Percentiles rank a stretch among this genome's conserved stretches.
These are phyloP conservation scores for Populus hybrid DNA, from an alignment of 441 rosid species.

Conservation along the genomic window DNA sequence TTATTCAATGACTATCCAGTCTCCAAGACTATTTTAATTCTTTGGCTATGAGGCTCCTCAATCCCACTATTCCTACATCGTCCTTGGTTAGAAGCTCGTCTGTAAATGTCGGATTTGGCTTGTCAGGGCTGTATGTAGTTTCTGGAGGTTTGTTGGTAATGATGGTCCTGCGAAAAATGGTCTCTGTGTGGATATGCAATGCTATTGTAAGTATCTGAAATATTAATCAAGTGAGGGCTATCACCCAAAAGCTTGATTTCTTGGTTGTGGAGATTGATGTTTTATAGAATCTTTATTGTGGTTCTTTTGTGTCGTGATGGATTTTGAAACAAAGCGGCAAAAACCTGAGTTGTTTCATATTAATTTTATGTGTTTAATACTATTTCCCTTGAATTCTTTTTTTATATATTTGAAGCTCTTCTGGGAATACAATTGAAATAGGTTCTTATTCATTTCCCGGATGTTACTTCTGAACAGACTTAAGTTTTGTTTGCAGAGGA, in stretches of 20 bases:
- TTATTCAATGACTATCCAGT: slow-evolving; percentile 30
- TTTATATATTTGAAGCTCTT: background rate
- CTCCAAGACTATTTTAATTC: slow-evolving; percentile 9
- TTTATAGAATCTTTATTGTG: background rate
- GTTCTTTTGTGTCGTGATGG: background rate
- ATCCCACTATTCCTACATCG: background rate
- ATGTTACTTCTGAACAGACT: too few relatives aligned
- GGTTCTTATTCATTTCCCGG: background rate
- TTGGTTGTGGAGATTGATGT: slow-evolving; percentile 15
- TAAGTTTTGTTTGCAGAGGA: too few relatives aligned
- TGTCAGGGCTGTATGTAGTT: slow-evolving; percentile 2
- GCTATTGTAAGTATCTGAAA: slow-evolving; percentile 15
- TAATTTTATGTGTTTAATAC: background rate
- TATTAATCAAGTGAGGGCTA: slow-evolving; percentile 6
- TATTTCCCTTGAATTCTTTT: background rate
- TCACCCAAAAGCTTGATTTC: slow-evolving; percentile 1
- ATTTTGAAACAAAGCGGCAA: background rate
- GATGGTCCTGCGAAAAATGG: background rate
- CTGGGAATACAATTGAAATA: background rate
- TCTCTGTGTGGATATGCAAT: background rate
- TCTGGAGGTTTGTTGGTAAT: background rate
- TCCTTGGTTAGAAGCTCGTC: background rate
- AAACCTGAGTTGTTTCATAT: background rate
- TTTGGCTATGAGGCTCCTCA: slow-evolving; percentile 5
- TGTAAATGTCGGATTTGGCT: background rate